Evolutionary conservation across 1,284 basidiomycete genomes (phyloP).

Genomic region (Pseudozyma flocculosa): DNA sequence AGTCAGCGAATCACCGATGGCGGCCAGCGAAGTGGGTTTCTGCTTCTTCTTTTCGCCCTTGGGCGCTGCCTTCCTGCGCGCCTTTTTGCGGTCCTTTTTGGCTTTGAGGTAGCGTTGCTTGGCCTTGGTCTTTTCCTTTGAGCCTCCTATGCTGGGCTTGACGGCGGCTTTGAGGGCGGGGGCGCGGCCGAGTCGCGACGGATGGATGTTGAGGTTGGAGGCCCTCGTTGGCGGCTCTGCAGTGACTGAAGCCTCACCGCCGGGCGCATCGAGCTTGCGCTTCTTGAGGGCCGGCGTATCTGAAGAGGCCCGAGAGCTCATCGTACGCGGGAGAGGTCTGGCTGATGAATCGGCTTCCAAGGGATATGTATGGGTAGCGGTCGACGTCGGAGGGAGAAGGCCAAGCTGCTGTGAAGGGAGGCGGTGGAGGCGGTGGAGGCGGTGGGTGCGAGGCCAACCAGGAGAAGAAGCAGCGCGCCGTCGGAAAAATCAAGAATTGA

Average conservation of each 20-base stretch:
- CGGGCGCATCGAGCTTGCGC: slow-evolving; percentile 14
- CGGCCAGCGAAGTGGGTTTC: neutral
- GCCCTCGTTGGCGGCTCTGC: neutral
- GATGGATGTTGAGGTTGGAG: slow-evolving; percentile 35
- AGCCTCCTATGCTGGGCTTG: slow-evolving; percentile 21
- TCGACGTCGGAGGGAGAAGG: too few relatives aligned
- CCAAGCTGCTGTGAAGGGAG: too few relatives aligned
- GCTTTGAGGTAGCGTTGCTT: slow-evolving; percentile 53
- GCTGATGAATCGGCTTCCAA: too few relatives aligned
- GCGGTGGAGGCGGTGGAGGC: too few relatives aligned
- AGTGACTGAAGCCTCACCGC: slow-evolving; percentile 1
- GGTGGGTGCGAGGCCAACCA: too few relatives aligned
- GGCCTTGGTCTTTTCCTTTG: slow-evolving; percentile 50
- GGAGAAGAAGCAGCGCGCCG: too few relatives aligned
- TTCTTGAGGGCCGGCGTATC: slow-evolving; percentile 15
- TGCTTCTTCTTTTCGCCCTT: slow-evolving; percentile 37
- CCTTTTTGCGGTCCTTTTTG: slow-evolving; percentile 51
- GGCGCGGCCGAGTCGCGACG: slow-evolving; percentile 37
- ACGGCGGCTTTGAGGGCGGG: slow-evolving; percentile 31
- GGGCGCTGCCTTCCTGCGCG: slow-evolving; percentile 31
- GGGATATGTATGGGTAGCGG: too few relatives aligned
- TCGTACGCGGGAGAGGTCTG: too few relatives aligned
- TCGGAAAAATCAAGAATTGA: too few relatives aligned
- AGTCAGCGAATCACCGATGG: slow-evolving; percentile 10
- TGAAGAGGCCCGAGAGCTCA: too few relatives aligned